Evolutionary conservation across 2,329 filamentous ascomycete genomes (phyloP).

Genomic region (Ophiostoma australiae): DNA sequence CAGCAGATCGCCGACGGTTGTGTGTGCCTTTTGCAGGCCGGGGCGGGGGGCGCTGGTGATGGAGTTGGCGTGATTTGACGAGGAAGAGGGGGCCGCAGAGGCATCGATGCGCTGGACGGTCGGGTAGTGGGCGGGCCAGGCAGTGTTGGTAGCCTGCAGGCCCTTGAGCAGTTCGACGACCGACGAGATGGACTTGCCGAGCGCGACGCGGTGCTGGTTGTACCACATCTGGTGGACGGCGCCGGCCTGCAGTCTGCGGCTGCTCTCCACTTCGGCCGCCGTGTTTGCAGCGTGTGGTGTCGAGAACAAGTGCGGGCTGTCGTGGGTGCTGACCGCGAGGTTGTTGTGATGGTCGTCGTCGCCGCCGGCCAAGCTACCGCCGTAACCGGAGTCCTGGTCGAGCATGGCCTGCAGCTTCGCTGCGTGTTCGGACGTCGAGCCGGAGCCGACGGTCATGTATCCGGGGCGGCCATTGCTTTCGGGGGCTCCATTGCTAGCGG

Average conservation of each 20-base stretch:
- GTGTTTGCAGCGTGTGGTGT: constrained; percentile 32
- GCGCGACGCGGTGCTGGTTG: constrained; percentile 80
- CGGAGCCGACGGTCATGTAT: constrained; percentile 85
- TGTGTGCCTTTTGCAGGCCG: constrained; percentile 58
- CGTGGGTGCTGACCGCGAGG: constrained; percentile 39
- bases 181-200: constrained; percentile 81
- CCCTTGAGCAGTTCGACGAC: constrained; percentile 79
- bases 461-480: constrained; percentile 28
- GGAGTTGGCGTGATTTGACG: constrained; percentile 37
- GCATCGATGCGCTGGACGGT: constrained; percentile 63
- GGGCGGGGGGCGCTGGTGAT: constrained; percentile 45
- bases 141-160: constrained; percentile 79
- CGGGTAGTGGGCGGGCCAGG: constrained; percentile 94
- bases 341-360: constrained; percentile 33
- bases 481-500: constrained; percentile 27
- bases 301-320: constrained; percentile 43
- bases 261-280: constrained; percentile 48
- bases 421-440: constrained; percentile 75
- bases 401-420: constrained; percentile 74
- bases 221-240: constrained; percentile 92
- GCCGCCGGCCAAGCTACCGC: constrained; percentile 68
- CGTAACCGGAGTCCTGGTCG: constrained; percentile 87
- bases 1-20: constrained; percentile 48
- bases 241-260: constrained; percentile 65
- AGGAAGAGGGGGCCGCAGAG: constrained; percentile 36